Conservation (phyloP, 768 basidiomycete genomes). For the Boletus eberwhitei region DNA sequence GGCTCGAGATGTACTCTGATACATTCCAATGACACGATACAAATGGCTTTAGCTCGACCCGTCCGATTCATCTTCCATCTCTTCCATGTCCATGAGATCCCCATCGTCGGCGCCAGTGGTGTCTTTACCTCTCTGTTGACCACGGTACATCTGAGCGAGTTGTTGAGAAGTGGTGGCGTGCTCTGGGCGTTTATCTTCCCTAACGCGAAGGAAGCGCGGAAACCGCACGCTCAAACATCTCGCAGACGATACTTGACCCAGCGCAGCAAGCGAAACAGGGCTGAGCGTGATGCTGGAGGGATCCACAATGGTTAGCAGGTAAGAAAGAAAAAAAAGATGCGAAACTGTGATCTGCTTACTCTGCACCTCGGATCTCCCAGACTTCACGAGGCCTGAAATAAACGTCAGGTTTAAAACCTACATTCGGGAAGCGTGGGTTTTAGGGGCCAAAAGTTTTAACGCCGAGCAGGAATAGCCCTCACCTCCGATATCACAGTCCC, state of each 20-base stretch:
- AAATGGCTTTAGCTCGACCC: background rate
- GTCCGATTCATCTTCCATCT: slow-evolving; percentile 31
- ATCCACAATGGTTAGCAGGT: slow-evolving; percentile 8
- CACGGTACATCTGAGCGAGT: slow-evolving; percentile 64
- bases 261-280: slow-evolving; percentile 79
- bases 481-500: slow-evolving; percentile 70
- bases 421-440: background rate
- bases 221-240: slow-evolving; percentile 84
- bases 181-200: slow-evolving; percentile 72
- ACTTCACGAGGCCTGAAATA: slow-evolving; percentile 74
- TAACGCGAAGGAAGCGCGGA: slow-evolving; percentile 73
- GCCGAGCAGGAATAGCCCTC: slow-evolving; percentile 13
- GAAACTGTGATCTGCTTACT: slow-evolving; percentile 39
- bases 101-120: slow-evolving; percentile 49
- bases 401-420: slow-evolving; percentile 61
- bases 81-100: slow-evolving; percentile 56
- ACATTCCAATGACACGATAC: background rate
- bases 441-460: background rate
- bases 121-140: slow-evolving; percentile 47
- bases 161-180: slow-evolving; percentile 71
- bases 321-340: background rate
- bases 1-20: background rate
- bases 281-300: slow-evolving; percentile 68
- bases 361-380: slow-evolving; percentile 86
- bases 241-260: slow-evolving; percentile 50